These are phyloP conservation scores for Macrophomina tecta DNA, from an alignment of 2,329 filamentous ascomycete species.

Conservation along the genomic window DNA sequence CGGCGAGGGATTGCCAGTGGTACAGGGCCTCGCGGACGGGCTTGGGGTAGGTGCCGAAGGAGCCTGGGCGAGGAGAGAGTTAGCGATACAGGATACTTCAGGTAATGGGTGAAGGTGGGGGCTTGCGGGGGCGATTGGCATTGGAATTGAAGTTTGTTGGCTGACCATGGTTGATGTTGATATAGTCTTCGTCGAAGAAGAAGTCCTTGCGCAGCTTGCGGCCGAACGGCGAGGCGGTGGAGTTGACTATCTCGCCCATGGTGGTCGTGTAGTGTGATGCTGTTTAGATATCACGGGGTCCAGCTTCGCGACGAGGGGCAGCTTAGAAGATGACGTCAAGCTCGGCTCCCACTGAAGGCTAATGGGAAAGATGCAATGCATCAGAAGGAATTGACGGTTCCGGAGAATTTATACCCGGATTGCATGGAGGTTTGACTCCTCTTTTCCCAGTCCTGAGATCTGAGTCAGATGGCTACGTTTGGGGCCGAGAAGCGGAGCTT, in stretches of 20 bases:
- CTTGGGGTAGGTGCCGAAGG: conserved; percentile 77
- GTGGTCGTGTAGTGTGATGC: neutral
- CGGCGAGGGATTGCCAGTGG: conserved; percentile 69
- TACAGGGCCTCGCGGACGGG: conserved; percentile 65
- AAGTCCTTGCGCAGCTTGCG: conserved; percentile 68
- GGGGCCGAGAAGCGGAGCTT: conserved; percentile 5
- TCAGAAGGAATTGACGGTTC: neutral
- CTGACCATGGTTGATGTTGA: conserved; percentile 79
- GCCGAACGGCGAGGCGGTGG: conserved; percentile 52
- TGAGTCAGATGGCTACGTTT: neutral
- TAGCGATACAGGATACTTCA: no score
- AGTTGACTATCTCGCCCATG: conserved; percentile 6
- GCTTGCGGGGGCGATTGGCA: neutral
- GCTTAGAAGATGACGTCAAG: neutral
- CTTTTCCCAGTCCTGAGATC: no score
- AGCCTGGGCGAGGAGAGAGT: conserved; percentile 55
- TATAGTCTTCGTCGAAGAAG: conserved; percentile 69
- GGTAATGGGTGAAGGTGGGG: neutral
- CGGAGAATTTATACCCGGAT: neutral
- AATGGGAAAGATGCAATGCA: neutral
- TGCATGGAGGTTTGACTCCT: neutral
- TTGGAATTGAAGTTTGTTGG: neutral
- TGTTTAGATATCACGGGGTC: neutral
- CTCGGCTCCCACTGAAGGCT: neutral
- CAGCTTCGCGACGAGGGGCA: neutral